Evolutionary conservation across 2,329 filamentous ascomycete species (phyloP), one percentile per base, ranked within the genome.

Genomic region (Ceratocystis cubensis): DNA sequence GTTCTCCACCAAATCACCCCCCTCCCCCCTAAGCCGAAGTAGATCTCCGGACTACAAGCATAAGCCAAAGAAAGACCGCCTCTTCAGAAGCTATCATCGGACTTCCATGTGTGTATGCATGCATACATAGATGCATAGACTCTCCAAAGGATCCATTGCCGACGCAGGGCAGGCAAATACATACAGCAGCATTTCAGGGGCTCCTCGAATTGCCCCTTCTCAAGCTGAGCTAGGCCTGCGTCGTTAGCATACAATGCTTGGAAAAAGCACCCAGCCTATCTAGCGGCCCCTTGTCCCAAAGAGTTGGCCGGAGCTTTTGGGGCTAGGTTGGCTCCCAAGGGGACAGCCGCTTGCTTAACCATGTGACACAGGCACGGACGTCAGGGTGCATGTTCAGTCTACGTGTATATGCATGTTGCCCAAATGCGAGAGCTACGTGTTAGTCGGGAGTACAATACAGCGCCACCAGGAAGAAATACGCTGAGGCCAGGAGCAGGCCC

Each of bases 361-460:
- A 44, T 44, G 30, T 46, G 61, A 46, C 41, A 44, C 61, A 62
- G 61, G 61, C 61, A 44, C 61, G 45, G 37, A 44, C 37, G 61
- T 22, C 17, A 2, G 25, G 4, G 41, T 62, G 41, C 41, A 25
- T 62, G 15, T 28, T 3, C 44, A 6, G 20, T 41, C 17, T 44
- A 25, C 10, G 45, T 62, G n/a, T 45, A 22, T 20, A 33, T 62
- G n/a, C 22, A 62, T 45, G n/a, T 25, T 25, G 17, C 28, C 28
- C 22, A 33, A 7, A 33, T 59, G 3, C 15, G 17, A 59, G 13
- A 33, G 15, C 53, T 59, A 59, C 22, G 53, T 59, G 28, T 59
- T 59, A 59, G 53, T 59, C 53, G n/a, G 17, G 17, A 15, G 33
- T n/a, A 33, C 25, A 33, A 33, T 8, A 59, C 15, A 33, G 6